Conservation (phyloP, 2,329 filamentous ascomycete genomes). For the Monosporascus sp. region DNA sequence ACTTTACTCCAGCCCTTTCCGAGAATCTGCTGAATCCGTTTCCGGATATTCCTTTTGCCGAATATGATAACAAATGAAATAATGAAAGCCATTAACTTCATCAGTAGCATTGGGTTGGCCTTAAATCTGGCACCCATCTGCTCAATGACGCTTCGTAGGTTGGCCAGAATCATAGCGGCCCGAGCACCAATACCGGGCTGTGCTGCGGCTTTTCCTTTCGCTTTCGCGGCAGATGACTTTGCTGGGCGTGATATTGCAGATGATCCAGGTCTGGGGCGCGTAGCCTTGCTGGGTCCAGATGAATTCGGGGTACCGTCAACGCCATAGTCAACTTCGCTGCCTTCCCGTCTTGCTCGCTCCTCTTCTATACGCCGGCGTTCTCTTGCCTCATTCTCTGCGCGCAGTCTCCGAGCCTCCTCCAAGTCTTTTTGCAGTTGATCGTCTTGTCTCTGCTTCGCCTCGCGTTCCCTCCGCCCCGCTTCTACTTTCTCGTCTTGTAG, state of each 20-base stretch:
- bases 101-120: conserved; percentile 51
- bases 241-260: conserved; percentile 25
- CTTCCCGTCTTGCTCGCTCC: conserved; percentile 42
- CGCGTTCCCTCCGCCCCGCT: conserved; percentile 60
- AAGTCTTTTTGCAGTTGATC: conserved; percentile 51
- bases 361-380: conserved; percentile 49
- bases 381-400: conserved; percentile 55
- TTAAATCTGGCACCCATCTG: conserved; percentile 45
- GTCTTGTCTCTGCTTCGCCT: conserved; percentile 50
- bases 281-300: conserved; percentile 29
- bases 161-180: conserved; percentile 47
- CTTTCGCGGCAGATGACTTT: conserved; percentile 22
- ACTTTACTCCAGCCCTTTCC: conserved; percentile 74
- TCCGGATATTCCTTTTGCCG: conserved; percentile 67
- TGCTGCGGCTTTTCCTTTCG: conserved; percentile 26
- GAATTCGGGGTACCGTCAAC: conserved; percentile 50
- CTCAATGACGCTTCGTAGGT: conserved; percentile 46
- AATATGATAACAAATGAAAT: conserved; percentile 72
- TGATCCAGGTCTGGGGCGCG: conserved; percentile 25
- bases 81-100: conserved; percentile 70
- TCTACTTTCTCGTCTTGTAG: conserved; percentile 78
- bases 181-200: conserved; percentile 37
- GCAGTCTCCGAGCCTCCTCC: conserved; percentile 49
- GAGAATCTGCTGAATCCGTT: conserved; percentile 65
- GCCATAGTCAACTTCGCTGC: conserved; percentile 63